Evolutionary conservation across 352 stramenopile genomes (phyloP).

Genomic region (Globisporangium cylindrosporum): DNA sequence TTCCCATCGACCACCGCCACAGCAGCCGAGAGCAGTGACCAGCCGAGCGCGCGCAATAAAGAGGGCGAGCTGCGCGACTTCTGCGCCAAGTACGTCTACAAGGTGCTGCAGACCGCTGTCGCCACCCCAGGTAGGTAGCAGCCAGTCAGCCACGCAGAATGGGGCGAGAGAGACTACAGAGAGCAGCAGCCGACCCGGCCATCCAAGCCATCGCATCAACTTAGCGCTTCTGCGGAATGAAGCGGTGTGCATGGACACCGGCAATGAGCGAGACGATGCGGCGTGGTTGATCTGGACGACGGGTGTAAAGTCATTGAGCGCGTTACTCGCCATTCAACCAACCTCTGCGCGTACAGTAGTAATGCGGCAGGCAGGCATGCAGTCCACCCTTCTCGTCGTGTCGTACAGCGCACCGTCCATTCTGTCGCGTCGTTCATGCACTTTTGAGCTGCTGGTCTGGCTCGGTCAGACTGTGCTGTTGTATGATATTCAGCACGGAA

Average conservation of each 20-base stretch:
- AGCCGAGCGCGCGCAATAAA: not conserved
- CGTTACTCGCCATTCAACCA: not conserved
- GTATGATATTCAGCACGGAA: not conserved
- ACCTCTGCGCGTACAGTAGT: not conserved
- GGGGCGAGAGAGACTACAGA: not conserved
- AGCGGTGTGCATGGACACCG: not conserved
- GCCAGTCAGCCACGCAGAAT: not conserved
- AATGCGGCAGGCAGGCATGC: not conserved
- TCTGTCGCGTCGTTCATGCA: not conserved
- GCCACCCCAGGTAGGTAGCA: not conserved
- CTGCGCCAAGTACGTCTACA: constrained; percentile 7
- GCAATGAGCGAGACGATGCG: not conserved
- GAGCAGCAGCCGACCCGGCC: too few relatives aligned
- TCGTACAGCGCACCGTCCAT: not conserved
- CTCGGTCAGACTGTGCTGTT: not conserved
- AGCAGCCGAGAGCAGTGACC: constrained; percentile 4
- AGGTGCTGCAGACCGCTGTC: constrained; percentile 1
- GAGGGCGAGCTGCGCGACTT: constrained; percentile 5
- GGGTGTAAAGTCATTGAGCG: not conserved
- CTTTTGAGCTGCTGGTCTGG: not conserved
- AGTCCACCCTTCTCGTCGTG: not conserved
- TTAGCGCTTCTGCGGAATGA: not conserved
- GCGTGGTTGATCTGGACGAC: not conserved
- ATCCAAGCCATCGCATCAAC: not conserved
- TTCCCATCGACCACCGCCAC: constrained; percentile 1